Conservation (phyloP, 2,329 filamentous ascomycete species). For the Sporothrix humicola region DNA sequence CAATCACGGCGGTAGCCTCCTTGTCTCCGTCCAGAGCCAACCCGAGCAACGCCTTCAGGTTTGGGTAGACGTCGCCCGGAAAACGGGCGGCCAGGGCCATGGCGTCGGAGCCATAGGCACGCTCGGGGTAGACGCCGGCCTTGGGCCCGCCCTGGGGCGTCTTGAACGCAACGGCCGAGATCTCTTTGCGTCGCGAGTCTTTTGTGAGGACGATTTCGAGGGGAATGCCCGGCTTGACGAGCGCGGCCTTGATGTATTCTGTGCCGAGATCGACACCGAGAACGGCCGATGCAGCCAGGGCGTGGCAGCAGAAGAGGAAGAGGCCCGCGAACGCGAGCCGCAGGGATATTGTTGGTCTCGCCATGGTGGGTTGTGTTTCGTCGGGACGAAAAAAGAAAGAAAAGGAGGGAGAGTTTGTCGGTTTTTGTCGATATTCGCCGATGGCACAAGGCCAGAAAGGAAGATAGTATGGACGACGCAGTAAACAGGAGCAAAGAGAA, state of each 20-base stretch:
- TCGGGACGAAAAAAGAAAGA: not conserved
- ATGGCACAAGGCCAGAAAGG: not conserved
- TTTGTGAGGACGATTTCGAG: slow-evolving; percentile 98
- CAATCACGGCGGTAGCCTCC: slow-evolving; percentile 57
- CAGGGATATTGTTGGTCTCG: slow-evolving; percentile 45
- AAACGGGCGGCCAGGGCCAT: slow-evolving; percentile 85
- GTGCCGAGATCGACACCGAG: slow-evolving; percentile 94
- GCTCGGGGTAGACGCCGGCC: slow-evolving; percentile 77
- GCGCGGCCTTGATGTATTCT: slow-evolving; percentile 92
- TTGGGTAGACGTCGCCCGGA: slow-evolving; percentile 91
- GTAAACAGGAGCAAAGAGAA: too few relatives aligned
- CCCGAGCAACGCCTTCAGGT: slow-evolving; percentile 89
- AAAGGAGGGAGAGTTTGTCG: not conserved
- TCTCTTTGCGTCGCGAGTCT: slow-evolving; percentile 95
- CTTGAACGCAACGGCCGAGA: slow-evolving; percentile 91
- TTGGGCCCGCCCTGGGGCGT: slow-evolving; percentile 70
- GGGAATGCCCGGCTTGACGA: slow-evolving; percentile 95
- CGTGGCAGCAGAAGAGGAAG: slow-evolving; percentile 55
- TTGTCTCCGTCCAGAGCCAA: slow-evolving; percentile 59
- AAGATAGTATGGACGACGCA: not conserved
- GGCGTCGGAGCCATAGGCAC: slow-evolving; percentile 90
- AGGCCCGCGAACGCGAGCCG: slow-evolving; percentile 48
- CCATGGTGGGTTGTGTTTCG: slow-evolving; percentile 44
- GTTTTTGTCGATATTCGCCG: too few relatives aligned
- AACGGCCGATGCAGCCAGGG: slow-evolving; percentile 70